A percentile compares a stretch with the other conserved stretches of the same genome.
These are phyloP conservation scores for Fusarium piperis DNA, from an alignment of 2,329 filamentous ascomycete genomes.

Conservation along the genomic window DNA sequence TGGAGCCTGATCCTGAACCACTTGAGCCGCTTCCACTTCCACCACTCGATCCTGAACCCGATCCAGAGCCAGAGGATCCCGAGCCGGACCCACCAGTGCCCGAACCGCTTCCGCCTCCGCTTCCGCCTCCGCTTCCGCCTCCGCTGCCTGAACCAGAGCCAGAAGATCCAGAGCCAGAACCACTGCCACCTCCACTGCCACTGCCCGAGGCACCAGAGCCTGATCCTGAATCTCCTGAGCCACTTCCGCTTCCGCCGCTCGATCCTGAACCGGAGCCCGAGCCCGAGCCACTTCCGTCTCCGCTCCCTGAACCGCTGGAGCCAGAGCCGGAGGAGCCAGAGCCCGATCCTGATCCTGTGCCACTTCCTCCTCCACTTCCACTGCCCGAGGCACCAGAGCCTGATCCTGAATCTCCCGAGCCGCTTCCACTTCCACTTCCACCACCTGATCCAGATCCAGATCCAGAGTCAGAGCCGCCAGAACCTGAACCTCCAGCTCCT, in stretches of 20 bases:
- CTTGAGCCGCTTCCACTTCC: too few relatives aligned
- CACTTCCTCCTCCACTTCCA: background rate
- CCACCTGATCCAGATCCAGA: background rate
- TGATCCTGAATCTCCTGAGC: background rate
- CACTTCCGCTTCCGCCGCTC: background rate
- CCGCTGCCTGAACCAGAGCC: background rate
- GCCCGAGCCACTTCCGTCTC: background rate
- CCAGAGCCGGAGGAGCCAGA: too few relatives aligned
- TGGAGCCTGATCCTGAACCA: too few relatives aligned
- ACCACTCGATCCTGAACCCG: too few relatives aligned
- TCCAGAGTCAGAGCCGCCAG: background rate
- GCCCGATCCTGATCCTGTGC: background rate
- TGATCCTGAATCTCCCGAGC: background rate
- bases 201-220: background rate
- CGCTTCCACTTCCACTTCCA: background rate
- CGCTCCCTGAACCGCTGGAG: too few relatives aligned
- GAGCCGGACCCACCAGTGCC: too few relatives aligned
- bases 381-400: background rate
- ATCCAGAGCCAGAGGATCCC: too few relatives aligned
- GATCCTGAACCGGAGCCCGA: background rate
- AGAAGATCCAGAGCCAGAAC: background rate
- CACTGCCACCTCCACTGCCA: background rate
- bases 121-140: background rate
- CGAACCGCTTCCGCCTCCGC: background rate
- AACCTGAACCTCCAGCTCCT: background rate